These are phyloP conservation scores for Vitis cinerea DNA, from an alignment of 164 flowering plant genomes.

Conservation along the genomic window DNA sequence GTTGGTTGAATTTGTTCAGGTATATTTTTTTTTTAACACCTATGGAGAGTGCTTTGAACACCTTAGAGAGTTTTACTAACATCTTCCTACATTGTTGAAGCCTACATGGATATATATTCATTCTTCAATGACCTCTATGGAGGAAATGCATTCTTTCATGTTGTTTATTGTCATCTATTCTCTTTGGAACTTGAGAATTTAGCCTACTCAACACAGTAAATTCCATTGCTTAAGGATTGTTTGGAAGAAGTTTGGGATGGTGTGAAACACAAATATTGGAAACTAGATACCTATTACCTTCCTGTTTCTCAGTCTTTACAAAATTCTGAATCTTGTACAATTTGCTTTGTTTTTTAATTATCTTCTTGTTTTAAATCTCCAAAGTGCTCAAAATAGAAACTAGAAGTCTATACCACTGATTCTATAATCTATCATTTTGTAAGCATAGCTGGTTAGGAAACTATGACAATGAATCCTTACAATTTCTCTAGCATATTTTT, in stretches of 20 bases:
- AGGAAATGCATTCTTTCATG: conserved; percentile 94
- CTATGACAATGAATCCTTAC: background rate
- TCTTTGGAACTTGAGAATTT: conserved; percentile 79
- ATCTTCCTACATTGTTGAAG: conserved; percentile 78
- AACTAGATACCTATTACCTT: conserved; percentile 91
- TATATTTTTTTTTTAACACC: conserved; percentile 79
- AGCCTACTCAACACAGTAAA: conserved; percentile 81
- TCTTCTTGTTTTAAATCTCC: background rate
- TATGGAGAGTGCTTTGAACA: conserved; percentile 97
- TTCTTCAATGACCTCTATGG: conserved; percentile 97
- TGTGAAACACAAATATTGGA: conserved; percentile 96
- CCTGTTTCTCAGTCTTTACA: conserved; percentile 77
- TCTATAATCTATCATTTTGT: background rate
- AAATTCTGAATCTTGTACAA: conserved; percentile 55
- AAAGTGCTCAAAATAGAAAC: background rate
- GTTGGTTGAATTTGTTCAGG: conserved; percentile 42
- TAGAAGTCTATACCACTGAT: background rate
- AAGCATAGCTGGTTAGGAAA: background rate
- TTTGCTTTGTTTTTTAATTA: background rate
- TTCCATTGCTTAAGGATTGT: conserved; percentile 90
- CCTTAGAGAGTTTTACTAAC: conserved; percentile 86
- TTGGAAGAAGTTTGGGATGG: conserved; percentile 82
- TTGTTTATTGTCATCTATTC: conserved; percentile 89
- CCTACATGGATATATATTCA: conserved; percentile 65
- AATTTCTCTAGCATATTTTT: too few relatives aligned